Evolutionary conservation across 495 filamentous ascomycete genomes (phyloP), one percentile per base, ranked within the genome.

Genomic region (Penicillium samsonianum): DNA sequence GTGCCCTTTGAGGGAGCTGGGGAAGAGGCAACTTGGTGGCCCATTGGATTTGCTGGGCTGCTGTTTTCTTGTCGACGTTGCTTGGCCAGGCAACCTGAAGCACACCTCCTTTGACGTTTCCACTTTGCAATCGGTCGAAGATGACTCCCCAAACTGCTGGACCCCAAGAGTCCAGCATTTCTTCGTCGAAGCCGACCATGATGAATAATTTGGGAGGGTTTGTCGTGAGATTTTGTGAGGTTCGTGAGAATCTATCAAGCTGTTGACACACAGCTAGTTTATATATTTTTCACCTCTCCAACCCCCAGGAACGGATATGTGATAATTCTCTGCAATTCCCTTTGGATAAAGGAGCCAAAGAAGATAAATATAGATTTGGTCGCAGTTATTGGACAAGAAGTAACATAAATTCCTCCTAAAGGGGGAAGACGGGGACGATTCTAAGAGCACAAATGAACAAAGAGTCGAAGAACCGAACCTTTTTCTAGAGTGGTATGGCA

Each of bases 1-100:
- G 28, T 3, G 19, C 5, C 11, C 16, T 22, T 6, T 50, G 47
- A 16, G 28, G 30, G 23, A 50, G 47, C 14, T 37, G 17, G 8
- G 14, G 19, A 10, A 50, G 31, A 50, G 47, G 47, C 12, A 50
- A n/a, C 30, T 37, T 50, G 14, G 19, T 37, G 11, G 47, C 47
- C 47, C 47, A 50, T 37, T 50, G 47, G 5, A 37, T 50, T 7
- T 37, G 47, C 30, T 50, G 31, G 14, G 47, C 47, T n/a, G 47
- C 10, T 22, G 47, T 37, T 25, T 50, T 37, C 20, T 37, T 31
- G 16, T 31, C 28, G 9, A 48, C 16, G 4, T 47, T 31, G n/a
- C 26, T 48, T 7, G 45, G 26, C 45, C 45, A 48, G 26, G 45
- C 45, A 7, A 38, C 35, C 35, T 38, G 35, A n/a, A 48, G 4